Evolutionary conservation across 345 rosid genomes (phyloP), one percentile per base, ranked within the genome.

Genomic region (Cardamine chenopodiifolia): DNA sequence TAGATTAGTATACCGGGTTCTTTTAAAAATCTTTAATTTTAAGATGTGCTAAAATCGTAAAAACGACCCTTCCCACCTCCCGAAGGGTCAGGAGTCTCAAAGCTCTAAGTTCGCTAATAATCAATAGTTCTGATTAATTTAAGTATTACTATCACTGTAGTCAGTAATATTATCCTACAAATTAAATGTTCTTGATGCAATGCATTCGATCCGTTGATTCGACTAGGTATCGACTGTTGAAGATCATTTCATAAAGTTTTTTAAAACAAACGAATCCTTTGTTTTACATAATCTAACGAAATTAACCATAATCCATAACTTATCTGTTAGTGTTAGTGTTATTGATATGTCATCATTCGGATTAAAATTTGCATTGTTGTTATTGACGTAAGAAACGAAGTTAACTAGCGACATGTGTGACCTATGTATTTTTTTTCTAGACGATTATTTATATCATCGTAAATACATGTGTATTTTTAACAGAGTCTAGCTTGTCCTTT

Each of bases 61-160:
- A 62, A 76, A 54, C 25, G 80, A 35, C 80, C 57, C 72, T 55
- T 77, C 45, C 60, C 47, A 45, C 20, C 54, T 35, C 28, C 45
- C 42, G 22, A 57, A 63, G 72, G 80, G 65, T 47, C 62, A 42
- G 17, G 12, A 19, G 59, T 77, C 60, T 55, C 26, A 10, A 35
- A 63, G 63, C 52, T 34, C 22, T 37, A 67, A 57, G 28, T 8
- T 61, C 8, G 12, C 15, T 40, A 2, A 53, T 44, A 44, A 62
- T 44, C 58, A 54, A 69, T 64, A 40, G 54, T 62, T 62, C 31
- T 19, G 45, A 31, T 40, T 19, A 40, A 20, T 22, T 31, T 13
- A 31, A 53, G 15, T 70, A 57, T 70, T 12, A 62, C 34, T 62
- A 54, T 53, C 52, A 54, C 1, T 70, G 8, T 69, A 34, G 62